Base-by-base conservation (phyloP, 202 grass and related monocot species). In the Hordeum pubiflorum region DNA sequence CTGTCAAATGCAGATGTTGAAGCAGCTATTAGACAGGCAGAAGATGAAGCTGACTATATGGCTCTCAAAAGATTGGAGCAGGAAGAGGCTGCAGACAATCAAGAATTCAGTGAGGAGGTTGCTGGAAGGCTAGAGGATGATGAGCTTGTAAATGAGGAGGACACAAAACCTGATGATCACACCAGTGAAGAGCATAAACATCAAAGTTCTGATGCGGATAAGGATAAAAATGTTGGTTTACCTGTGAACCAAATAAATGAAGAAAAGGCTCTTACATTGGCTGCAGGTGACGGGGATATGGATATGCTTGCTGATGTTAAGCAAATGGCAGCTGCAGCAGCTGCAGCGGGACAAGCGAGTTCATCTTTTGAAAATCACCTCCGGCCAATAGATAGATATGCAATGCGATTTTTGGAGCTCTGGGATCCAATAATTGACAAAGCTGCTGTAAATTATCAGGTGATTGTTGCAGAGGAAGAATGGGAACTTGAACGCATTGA, bases 1-100 rank as follows among this genome's bases (percentile, higher is more conserved):
- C 63, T 95, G 44, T 95, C 95, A 41, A 93, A 89, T 79, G 91
- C 56, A 38, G 96, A 99, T 90, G 96, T 99, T 74, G 96, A 99
- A 89, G 92, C 92, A 48, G 96, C 96, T 66, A 92, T 99, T 75
- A 96, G 93, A 82, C 87, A 90, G 63, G 96, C 96, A 81, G 96
- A 99, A 84, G 96, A 99, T 83, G 96, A 99, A 89, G 96, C 89
- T 32, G 96, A 99, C 82, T 99, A 99, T 78, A 99, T 99, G 96
- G 96, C 96, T 75, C 86, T 99, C 50, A 99, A 99, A 85, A 99
- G 83, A 62, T 86, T 99, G 52, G 96, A 99, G 76, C 82, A 99
- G 81, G 96, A 99, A 86, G 92, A 99, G 31, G 96, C 91, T 62
- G 89, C 95, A 76, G 96, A 99, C 67, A 99, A 99, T 83, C 92